A percentile compares a stretch with the other conserved stretches of the same genome.
phyloP scores from a whole-genome alignment of 177 flowering plant genomes.

The Vitis hybrid region DNA sequence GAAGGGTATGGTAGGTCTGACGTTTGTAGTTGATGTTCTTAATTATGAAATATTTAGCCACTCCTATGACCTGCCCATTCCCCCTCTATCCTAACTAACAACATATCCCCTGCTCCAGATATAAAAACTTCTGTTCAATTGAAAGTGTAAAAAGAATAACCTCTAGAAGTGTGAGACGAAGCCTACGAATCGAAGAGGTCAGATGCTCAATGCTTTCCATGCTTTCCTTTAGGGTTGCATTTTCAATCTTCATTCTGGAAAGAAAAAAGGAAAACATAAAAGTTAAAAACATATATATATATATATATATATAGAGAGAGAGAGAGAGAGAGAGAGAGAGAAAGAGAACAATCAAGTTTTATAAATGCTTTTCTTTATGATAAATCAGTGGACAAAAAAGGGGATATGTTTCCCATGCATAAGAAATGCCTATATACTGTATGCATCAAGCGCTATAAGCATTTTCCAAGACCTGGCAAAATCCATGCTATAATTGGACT shows the following conservation, averaged over 20 bases:
- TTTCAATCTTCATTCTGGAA: constrained; percentile 80
- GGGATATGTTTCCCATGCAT: not conserved
- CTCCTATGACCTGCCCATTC: too few relatives aligned
- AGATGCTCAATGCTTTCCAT: constrained; percentile 79
- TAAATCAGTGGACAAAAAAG: not conserved
- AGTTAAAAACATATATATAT: not conserved
- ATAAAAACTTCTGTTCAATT: not conserved
- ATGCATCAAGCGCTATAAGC: not conserved
- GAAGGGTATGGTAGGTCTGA: too few relatives aligned
- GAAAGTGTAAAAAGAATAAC: constrained; percentile 27
- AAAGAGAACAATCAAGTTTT: not conserved
- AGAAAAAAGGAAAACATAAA: not conserved
- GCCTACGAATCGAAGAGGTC: constrained; percentile 65
- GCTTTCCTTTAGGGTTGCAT: constrained; percentile 87
- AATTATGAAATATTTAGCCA: too few relatives aligned
- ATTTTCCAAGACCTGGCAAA: constrained; percentile 67
- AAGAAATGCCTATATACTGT: not conserved
- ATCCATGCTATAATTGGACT: constrained; percentile 47
- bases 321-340: not conserved
- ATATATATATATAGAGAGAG: not conserved
- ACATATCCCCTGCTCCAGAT: too few relatives aligned
- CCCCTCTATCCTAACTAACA: too few relatives aligned
- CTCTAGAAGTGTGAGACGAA: constrained; percentile 72
- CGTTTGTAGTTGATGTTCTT: too few relatives aligned
- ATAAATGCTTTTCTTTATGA: not conserved